Evolutionary conservation across 306 rosid species (phyloP), one percentile per base, ranked within the genome.

Genomic region (Vigna radiata): DNA sequence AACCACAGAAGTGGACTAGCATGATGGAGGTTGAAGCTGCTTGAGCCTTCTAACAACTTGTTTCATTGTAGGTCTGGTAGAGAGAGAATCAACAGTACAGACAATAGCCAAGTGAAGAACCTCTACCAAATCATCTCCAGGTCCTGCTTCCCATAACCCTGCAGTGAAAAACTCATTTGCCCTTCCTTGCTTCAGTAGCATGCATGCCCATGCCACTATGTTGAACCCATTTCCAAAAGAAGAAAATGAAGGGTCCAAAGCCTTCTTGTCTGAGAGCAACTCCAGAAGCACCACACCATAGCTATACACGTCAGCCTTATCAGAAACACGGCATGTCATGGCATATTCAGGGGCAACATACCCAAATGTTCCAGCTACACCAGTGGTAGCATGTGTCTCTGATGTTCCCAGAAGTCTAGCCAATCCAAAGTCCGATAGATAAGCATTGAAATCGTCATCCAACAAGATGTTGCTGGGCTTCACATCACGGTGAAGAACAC

Each of bases 251-350:
- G 97, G 98, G 80, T 94, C 98, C 72, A 94, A 74, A 13, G 94
- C 96, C 79, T 94, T 94, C 88, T 94, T 94, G 85, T 94, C 98
- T 0, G 98, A 94, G 27, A 94, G 94, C 47, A 94, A 77, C 83
- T 94, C 98, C 0, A 94, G 89, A 72, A 94, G 98, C 73, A 94
- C 98, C 64, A 94, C 98, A n/a, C 98, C 98, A n/a, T 94, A 94
- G 81, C 98, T 94, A 59, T 94, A 94, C 81, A 94, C 98, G 46
- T 94, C 98, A 14, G 97, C 96, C 79, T 94, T 94, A 4, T 94
- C 98, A 0, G 98, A 94, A 64, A 94, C 98, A 49, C 98, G 97
- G 31, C 98, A 94, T 0, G 98, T 94, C 98, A 94, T 91, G 63
- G 97, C 97, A 70, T 94, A 94, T 72, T 94, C 98, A 1, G 98